phyloP scores from a whole-genome alignment of 2,329 filamentous ascomycete genomes.

The Metarhizium humberi region DNA sequence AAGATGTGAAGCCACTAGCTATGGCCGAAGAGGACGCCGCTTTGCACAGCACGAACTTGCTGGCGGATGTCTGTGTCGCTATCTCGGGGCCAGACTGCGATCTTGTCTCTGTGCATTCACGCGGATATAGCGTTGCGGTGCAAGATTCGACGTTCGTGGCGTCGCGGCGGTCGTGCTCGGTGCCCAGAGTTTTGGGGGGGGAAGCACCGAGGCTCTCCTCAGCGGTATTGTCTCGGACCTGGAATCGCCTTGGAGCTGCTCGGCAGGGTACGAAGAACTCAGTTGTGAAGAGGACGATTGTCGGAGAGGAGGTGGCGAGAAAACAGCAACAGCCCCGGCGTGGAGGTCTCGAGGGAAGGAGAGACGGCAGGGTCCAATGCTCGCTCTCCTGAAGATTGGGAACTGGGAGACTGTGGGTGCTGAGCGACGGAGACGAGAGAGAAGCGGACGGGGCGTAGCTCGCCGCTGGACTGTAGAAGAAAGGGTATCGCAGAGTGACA shows the following conservation, averaged over 20 bases:
- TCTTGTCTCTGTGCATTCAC: slow-evolving; percentile 3
- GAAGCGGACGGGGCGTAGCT: background rate
- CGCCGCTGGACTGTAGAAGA: background rate
- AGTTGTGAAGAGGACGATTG: background rate
- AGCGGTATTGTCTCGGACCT: slow-evolving; percentile 1
- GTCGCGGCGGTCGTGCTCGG: background rate
- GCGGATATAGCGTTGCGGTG: background rate
- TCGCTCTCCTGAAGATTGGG: background rate
- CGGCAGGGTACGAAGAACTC: background rate
- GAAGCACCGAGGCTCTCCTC: slow-evolving; percentile 1
- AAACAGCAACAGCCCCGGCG: background rate
- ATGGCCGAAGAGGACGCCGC: background rate
- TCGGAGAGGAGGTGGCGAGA: background rate
- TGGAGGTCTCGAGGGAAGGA: background rate
- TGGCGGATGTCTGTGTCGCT: background rate
- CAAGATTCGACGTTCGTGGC: background rate
- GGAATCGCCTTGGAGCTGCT: background rate
- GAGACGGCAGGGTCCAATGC: background rate
- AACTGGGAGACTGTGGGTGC: background rate
- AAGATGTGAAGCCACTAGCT: background rate
- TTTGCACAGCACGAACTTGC: background rate
- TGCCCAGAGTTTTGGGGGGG: background rate
- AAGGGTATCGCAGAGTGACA: slow-evolving; percentile 4
- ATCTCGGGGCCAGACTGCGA: background rate
- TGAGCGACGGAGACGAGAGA: slow-evolving; percentile 2